phyloP scores from a whole-genome alignment of 306 rosid genomes.

The Amphicarpaea edgeworthii region DNA sequence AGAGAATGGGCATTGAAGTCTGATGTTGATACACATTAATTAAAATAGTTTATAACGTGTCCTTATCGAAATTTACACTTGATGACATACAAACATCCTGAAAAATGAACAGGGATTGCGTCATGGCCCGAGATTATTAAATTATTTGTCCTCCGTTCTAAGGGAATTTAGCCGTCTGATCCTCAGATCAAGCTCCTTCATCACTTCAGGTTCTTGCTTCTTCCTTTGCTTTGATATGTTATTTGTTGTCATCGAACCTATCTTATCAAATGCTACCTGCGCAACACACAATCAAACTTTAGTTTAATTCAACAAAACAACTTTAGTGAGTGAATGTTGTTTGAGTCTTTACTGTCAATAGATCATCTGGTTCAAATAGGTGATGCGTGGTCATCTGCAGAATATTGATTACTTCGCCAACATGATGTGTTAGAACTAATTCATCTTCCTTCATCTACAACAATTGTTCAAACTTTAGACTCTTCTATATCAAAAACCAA shows the following conservation, averaged over 20 bases:
- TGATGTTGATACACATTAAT: constrained; percentile 48
- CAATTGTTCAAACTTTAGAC: constrained; percentile 45
- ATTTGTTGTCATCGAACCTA: constrained; percentile 93
- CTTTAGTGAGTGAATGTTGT: neutral
- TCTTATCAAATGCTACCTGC: constrained; percentile 97
- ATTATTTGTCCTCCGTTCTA: constrained; percentile 62
- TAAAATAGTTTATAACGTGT: constrained; percentile 47
- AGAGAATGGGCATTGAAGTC: constrained; percentile 31
- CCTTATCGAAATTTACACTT: constrained; percentile 65
- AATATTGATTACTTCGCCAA: constrained; percentile 87
- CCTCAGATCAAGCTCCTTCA: constrained; percentile 96
- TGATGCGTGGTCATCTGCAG: constrained; percentile 88
- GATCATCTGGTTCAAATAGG: constrained; percentile 95
- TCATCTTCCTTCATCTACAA: constrained; percentile 96
- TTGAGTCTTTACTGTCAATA: constrained; percentile 85
- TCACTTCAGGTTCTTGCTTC: constrained; percentile 96
- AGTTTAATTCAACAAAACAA: neutral
- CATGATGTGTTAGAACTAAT: constrained; percentile 80
- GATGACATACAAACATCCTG: constrained; percentile 60
- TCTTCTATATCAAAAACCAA: constrained; percentile 1
- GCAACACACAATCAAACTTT: constrained; percentile 26
- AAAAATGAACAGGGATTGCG: constrained; percentile 50
- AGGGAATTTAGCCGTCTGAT: constrained; percentile 78
- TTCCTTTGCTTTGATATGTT: constrained; percentile 95
- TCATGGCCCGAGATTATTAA: constrained; percentile 43